Conservation (phyloP, 768 basidiomycete genomes). For the Trametes cubensis region DNA sequence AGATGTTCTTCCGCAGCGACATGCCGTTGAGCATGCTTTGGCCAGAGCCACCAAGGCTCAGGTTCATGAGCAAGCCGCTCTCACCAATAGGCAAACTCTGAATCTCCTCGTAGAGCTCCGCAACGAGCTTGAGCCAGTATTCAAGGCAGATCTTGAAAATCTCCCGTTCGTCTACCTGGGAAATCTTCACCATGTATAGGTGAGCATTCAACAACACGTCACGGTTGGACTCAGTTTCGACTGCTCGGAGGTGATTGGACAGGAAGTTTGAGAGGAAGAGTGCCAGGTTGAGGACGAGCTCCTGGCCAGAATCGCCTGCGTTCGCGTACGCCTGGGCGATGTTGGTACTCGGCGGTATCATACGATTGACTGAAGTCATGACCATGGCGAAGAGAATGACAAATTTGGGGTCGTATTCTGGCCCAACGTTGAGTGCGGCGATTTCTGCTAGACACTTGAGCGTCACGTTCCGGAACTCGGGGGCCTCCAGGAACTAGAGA, state of each 20-base stretch:
- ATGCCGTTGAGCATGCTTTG: conserved; percentile 74
- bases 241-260: conserved; percentile 88
- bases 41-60: conserved; percentile 76
- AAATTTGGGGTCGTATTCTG: conserved; percentile 98
- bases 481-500: conserved; percentile 89
- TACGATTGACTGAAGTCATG: conserved; percentile 95
- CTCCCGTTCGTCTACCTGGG: conserved; percentile 97
- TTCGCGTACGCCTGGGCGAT: conserved; percentile 90
- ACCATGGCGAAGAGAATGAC: conserved; percentile 97
- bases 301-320: conserved; percentile 90
- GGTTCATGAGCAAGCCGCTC: conserved; percentile 82
- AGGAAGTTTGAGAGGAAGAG: conserved; percentile 98
- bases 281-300: conserved; percentile 94
- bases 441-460: conserved; percentile 97
- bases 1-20: conserved; percentile 90
- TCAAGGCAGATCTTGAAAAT: conserved; percentile 99
- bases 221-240: conserved; percentile 88
- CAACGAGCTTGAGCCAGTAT: conserved; percentile 95
- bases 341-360: conserved; percentile 95
- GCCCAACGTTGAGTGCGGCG: conserved; percentile 89
- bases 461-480: conserved; percentile 96
- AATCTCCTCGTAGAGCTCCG: conserved; percentile 96
- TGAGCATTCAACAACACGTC: conserved; percentile 96
- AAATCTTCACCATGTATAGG: conserved; percentile 97
- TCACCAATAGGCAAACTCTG: conserved; percentile 89